These are phyloP conservation scores for Begonia masoniana DNA, from an alignment of 306 rosid species.

Conservation along the genomic window DNA sequence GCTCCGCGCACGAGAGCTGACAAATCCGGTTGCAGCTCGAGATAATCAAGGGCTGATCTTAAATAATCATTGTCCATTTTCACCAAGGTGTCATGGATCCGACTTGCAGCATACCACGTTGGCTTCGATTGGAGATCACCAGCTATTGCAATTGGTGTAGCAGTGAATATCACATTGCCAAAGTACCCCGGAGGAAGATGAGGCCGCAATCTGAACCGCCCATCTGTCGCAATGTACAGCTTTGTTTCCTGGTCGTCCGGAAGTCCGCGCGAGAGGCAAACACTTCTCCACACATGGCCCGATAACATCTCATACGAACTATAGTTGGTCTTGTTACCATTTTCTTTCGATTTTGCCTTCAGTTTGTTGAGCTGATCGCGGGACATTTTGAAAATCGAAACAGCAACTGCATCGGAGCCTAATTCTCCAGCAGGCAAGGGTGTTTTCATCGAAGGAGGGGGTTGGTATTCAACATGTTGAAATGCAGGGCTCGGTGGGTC, in stretches of 20 bases:
- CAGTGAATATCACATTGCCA: conserved; percentile 78
- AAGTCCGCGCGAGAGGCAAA: conserved; percentile 55
- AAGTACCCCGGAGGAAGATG: conserved; percentile 74
- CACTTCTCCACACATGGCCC: conserved; percentile 70
- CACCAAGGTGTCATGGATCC: conserved; percentile 49
- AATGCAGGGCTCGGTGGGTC: conserved; percentile 70
- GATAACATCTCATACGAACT: conserved; percentile 83
- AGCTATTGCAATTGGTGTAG: conserved; percentile 56
- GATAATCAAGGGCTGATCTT: conserved; percentile 69
- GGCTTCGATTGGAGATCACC: conserved; percentile 67
- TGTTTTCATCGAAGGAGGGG: conserved; percentile 54
- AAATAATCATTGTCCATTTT: conserved; percentile 62
- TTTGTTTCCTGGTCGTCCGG: conserved; percentile 66
- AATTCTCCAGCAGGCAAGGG: conserved; percentile 18
- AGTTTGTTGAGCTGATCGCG: conserved; percentile 47
- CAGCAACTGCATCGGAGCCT: conserved; percentile 18
- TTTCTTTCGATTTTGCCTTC: conserved; percentile 57
- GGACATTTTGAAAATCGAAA: conserved; percentile 51
- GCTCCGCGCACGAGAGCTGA: conserved; percentile 76
- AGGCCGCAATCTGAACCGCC: conserved; percentile 69
- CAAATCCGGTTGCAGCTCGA: conserved; percentile 77
- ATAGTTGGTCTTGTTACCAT: conserved; percentile 41
- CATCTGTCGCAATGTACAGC: conserved; percentile 75
- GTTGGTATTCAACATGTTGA: conserved; percentile 73
- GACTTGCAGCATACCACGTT: conserved; percentile 67